Evolutionary conservation across 78 protist species (phyloP).

Genomic region (Dictyostelium firmibasis): DNA sequence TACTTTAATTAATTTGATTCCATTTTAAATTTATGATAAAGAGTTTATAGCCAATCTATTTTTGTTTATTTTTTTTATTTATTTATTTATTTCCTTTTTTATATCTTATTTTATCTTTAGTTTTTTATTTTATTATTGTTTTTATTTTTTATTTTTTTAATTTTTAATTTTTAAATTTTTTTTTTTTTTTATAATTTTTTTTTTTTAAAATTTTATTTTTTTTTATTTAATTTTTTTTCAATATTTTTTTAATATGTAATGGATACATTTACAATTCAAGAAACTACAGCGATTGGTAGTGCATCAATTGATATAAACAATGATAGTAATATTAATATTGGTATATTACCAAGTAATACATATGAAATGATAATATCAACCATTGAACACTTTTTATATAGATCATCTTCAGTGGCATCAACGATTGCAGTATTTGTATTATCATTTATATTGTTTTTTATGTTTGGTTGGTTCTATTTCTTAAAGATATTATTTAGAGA

Average conservation of each 20-base stretch:
- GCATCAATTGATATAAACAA: not conserved
- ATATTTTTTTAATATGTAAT: not conserved
- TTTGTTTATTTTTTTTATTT: too few relatives aligned
- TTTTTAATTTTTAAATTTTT: too few relatives aligned
- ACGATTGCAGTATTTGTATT: constrained; percentile 12
- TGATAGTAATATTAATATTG: not conserved
- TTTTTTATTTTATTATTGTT: too few relatives aligned
- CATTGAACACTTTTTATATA: not conserved
- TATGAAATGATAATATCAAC: not conserved
- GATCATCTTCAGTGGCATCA: not conserved
- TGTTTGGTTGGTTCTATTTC: constrained; percentile 82
- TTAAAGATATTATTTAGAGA: constrained; percentile 68
- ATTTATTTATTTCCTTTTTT: too few relatives aligned
- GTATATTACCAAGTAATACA: not conserved
- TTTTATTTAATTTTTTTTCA: not conserved
- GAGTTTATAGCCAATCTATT: too few relatives aligned
- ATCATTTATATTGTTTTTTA: constrained; percentile 53
- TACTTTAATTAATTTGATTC: too few relatives aligned
- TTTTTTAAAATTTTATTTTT: not conserved
- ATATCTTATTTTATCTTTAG: too few relatives aligned
- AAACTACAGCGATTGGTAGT: not conserved
- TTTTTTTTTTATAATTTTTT: not conserved
- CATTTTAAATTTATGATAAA: too few relatives aligned
- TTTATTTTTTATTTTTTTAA: too few relatives aligned
- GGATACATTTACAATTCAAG: not conserved